phyloP scores from a whole-genome alignment of 2,329 filamentous ascomycete genomes.

The Magnaporthiopsis incrustans region DNA sequence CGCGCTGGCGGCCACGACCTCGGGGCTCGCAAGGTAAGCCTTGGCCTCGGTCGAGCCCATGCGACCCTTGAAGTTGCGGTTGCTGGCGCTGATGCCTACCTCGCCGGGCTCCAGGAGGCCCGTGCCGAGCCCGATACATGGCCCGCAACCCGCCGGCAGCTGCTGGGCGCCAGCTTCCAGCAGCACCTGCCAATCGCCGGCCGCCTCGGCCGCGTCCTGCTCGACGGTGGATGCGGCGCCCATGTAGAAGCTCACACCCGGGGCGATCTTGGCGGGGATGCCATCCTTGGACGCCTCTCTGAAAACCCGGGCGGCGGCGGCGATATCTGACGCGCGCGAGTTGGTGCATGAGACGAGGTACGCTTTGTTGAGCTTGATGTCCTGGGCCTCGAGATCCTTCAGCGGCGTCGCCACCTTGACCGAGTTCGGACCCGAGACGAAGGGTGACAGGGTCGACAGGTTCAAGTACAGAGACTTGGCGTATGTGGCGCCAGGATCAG shows the following conservation, averaged over 20 bases:
- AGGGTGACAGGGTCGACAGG: slow-evolving; percentile 75
- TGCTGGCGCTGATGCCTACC: slow-evolving; percentile 73
- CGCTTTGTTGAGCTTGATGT: slow-evolving; percentile 74
- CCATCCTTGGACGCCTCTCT: slow-evolving; percentile 63
- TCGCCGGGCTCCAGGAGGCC: slow-evolving; percentile 74
- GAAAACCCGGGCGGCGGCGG: slow-evolving; percentile 78
- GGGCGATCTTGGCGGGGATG: slow-evolving; percentile 59
- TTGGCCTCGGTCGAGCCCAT: slow-evolving; percentile 77
- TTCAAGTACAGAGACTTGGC: slow-evolving; percentile 78
- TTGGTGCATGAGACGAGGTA: slow-evolving; percentile 93
- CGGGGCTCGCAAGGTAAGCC: slow-evolving; percentile 81
- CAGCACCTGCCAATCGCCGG: slow-evolving; percentile 78
- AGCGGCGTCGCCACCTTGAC: slow-evolving; percentile 82
- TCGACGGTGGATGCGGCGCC: slow-evolving; percentile 76
- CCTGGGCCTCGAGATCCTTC: slow-evolving; percentile 59
- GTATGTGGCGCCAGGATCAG: slow-evolving; percentile 72
- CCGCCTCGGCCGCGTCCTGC: slow-evolving; percentile 67
- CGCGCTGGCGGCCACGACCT: slow-evolving; percentile 87
- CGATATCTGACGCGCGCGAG: slow-evolving; percentile 70
- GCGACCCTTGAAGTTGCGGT: slow-evolving; percentile 86
- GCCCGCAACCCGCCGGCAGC: slow-evolving; percentile 68
- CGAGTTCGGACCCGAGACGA: slow-evolving; percentile 80
- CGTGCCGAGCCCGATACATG: slow-evolving; percentile 71
- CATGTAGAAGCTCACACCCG: slow-evolving; percentile 79
- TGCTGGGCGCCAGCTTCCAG: slow-evolving; percentile 69